A percentile compares a stretch with the other conserved stretches of the same genome.
These are phyloP conservation scores for Russula sp. DNA, from an alignment of 768 basidiomycete species.

Conservation along the genomic window DNA sequence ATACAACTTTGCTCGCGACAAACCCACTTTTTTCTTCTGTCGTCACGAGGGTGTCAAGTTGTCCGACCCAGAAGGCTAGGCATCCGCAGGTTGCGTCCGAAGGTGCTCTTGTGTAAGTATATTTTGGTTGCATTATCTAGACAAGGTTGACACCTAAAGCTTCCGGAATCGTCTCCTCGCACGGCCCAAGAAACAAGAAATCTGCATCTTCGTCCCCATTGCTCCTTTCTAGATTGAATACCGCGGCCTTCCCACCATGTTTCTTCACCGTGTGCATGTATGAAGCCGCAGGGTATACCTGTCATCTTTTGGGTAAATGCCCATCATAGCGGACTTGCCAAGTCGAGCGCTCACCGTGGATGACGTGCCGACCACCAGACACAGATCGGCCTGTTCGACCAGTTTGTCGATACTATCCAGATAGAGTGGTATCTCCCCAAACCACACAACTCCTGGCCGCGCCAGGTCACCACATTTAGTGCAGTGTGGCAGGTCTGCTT, in stretches of 20 bases:
- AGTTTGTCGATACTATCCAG: constrained; percentile 27
- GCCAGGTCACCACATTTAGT: constrained; percentile 27
- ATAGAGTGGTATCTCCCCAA: constrained; percentile 30
- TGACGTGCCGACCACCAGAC: constrained; percentile 36
- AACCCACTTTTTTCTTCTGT: neutral
- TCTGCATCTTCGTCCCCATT: constrained; percentile 37
- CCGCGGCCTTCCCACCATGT: constrained; percentile 32
- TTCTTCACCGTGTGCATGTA: constrained; percentile 25
- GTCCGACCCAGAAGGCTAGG: neutral
- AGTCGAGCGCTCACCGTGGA: constrained; percentile 21
- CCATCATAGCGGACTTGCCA: neutral
- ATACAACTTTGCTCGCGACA: neutral
- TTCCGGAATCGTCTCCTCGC: constrained; percentile 38
- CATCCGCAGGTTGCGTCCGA: neutral
- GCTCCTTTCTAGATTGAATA: constrained; percentile 31
- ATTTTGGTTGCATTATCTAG: neutral
- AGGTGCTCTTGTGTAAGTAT: neutral
- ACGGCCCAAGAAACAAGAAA: constrained; percentile 45
- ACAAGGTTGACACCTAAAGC: constrained; percentile 28
- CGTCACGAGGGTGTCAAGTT: neutral
- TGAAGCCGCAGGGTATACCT: constrained; percentile 32
- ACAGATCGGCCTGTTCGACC: constrained; percentile 29
- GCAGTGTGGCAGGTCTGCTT: constrained; percentile 30
- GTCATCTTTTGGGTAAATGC: neutral
- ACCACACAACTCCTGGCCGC: constrained; percentile 39